Conservation (phyloP, 164 flowering plant species). For the Brasenia schreberi region DNA sequence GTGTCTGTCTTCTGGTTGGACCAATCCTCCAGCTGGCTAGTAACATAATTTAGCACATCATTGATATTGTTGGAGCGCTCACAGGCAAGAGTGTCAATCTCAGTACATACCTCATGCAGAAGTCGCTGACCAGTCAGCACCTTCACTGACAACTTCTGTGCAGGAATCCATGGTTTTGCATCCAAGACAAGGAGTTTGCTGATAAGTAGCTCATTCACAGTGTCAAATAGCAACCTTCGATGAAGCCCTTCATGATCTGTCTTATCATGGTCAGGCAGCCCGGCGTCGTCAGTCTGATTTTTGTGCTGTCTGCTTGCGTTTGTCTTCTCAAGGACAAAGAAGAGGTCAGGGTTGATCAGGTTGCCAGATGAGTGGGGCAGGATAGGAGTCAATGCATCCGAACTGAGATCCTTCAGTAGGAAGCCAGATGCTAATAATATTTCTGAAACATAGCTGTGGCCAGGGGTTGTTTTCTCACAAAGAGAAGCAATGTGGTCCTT, state of each 20-base stretch:
- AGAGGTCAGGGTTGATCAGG: conserved; percentile 55
- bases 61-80: conserved; percentile 2
- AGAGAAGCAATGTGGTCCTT: conserved; percentile 20
- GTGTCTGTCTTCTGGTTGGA: conserved; percentile 24
- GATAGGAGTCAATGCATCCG: conserved; percentile 6
- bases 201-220: conserved; percentile 51
- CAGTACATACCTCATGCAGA: conserved; percentile 41
- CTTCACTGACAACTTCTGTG: conserved; percentile 15
- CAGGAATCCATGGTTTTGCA: conserved; percentile 21
- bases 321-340: conserved; percentile 55
- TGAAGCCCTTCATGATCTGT: conserved; percentile 23
- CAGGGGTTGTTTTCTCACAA: conserved; percentile 29
- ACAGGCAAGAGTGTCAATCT: conserved; percentile 22
- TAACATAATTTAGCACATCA: conserved; percentile 38
- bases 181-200: conserved; percentile 16
- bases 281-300: background rate
- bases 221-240: conserved; percentile 61
- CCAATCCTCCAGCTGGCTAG: conserved; percentile 25
- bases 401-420: conserved; percentile 42
- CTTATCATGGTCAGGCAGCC: conserved; percentile 4
- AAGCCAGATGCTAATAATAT: conserved; percentile 63
- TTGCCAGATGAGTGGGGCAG: conserved; percentile 36
- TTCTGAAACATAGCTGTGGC: conserved; percentile 52
- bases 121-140: conserved; percentile 21
- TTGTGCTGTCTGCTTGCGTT: conserved; percentile 11